A percentile compares a stretch with the other conserved stretches of the same genome.
These are phyloP conservation scores for Phalaenopsis hybrid DNA, from an alignment of 116 monocot species.

Conservation along the genomic window DNA sequence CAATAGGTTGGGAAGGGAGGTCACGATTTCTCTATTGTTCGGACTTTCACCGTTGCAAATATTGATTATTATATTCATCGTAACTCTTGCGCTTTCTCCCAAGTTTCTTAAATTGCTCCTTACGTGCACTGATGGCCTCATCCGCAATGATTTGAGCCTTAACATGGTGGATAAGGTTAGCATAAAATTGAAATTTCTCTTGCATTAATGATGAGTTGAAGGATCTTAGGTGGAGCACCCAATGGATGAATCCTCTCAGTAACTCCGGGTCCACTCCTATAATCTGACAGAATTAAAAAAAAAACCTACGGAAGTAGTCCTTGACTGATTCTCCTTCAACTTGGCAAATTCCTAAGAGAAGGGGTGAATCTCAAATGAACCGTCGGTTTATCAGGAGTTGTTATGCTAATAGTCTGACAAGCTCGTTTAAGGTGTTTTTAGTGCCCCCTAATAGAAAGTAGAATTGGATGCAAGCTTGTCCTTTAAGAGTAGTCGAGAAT, in stretches of 20 bases:
- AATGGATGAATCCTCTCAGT: neutral
- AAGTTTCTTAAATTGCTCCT: too few species aligned
- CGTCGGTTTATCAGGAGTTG: neutral
- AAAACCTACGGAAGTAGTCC: neutral
- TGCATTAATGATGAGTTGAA: neutral
- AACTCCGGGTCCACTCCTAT: neutral
- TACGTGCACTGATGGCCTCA: too few species aligned
- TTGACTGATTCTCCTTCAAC: neutral
- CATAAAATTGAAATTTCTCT: neutral
- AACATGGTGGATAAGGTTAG: too few species aligned
- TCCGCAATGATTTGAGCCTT: too few species aligned
- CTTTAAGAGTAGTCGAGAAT: neutral
- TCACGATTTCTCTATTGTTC: too few species aligned
- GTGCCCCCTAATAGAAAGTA: rapidly evolving
- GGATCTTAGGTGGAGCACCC: neutral
- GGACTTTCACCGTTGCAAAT: too few species aligned
- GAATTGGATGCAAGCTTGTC: neutral
- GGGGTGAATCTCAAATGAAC: neutral
- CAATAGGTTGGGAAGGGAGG: too few species aligned
- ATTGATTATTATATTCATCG: too few species aligned
- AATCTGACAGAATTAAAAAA: neutral
- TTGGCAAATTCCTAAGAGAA: neutral
- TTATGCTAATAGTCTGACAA: neutral
- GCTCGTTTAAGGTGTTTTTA: neutral
- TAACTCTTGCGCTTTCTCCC: too few species aligned